phyloP scores from a whole-genome alignment of 176 grass and related monocot species.

The Rhipidocladum racemiflorum region DNA sequence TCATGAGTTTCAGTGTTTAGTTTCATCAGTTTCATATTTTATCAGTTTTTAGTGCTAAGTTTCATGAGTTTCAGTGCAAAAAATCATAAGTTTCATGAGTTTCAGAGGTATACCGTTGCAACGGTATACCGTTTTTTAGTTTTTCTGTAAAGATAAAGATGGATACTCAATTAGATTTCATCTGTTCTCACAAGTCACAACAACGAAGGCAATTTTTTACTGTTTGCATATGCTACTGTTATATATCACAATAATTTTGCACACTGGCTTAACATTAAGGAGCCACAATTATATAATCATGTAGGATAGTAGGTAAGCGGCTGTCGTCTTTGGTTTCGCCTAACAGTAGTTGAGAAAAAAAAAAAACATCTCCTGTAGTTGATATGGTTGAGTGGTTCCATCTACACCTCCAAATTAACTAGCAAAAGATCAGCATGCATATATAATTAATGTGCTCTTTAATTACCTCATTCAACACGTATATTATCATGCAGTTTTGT shows the following conservation, averaged over 20 bases:
- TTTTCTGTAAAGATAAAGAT: too few relatives aligned
- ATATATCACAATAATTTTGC: background rate
- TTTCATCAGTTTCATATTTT: too few relatives aligned
- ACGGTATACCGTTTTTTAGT: too few relatives aligned
- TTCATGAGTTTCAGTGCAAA: too few relatives aligned
- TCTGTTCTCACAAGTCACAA: background rate
- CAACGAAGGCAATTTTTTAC: too few relatives aligned
- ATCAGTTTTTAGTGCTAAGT: too few relatives aligned
- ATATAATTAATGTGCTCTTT: background rate
- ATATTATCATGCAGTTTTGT: background rate
- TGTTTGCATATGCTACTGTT: background rate
- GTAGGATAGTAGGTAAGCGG: background rate
- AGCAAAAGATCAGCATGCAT: background rate
- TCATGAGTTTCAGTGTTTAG: too few relatives aligned
- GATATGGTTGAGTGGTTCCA: background rate
- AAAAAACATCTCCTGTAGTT: background rate
- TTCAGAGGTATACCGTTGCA: too few relatives aligned
- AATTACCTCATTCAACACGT: background rate
- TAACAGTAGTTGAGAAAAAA: constrained; percentile 7
- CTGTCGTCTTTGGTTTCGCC: constrained; percentile 14
- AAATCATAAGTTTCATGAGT: too few relatives aligned
- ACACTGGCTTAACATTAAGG: background rate
- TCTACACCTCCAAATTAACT: background rate
- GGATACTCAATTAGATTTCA: background rate
- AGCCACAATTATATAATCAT: background rate